Evolutionary conservation across 208 protist genomes (phyloP).

Genomic region (Acanthamoeba healyi): DNA sequence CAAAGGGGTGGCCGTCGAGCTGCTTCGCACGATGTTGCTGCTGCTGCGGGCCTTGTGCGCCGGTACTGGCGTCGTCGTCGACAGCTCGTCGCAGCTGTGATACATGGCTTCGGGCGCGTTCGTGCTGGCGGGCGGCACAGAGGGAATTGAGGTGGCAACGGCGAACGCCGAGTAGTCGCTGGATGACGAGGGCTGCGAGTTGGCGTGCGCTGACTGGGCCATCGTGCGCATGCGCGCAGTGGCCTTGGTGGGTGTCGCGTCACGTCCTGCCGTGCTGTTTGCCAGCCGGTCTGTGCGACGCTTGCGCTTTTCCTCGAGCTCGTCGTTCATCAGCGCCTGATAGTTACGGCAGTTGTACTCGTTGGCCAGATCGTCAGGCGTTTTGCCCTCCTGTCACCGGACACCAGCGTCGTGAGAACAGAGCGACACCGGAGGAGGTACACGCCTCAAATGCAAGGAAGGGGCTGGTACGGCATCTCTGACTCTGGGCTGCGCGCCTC

Average conservation of each 20-base stretch:
- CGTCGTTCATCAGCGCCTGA: neutral
- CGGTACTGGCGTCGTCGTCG: neutral
- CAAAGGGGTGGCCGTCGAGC: neutral
- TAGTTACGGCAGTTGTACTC: constrained; percentile 12
- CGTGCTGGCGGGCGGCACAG: neutral
- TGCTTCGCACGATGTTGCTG: neutral
- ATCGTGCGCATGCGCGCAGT: neutral
- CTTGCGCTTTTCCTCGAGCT: constrained; percentile 9
- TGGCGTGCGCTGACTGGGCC: neutral
- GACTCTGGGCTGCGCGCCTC: neutral
- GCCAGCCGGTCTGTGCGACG: neutral
- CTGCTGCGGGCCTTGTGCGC: neutral
- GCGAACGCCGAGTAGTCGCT: neutral
- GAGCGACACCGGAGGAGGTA: too few species aligned
- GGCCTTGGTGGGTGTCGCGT: neutral
- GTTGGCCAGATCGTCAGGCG: constrained; percentile 35
- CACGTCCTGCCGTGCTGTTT: neutral
- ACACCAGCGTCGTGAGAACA: neutral
- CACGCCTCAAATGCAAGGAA: neutral
- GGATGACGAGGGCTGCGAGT: neutral
- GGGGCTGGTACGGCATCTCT: neutral
- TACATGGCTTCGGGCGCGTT: neutral
- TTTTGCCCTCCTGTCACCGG: constrained; percentile 9
- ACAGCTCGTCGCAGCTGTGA: neutral
- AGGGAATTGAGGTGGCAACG: neutral